phyloP scores from a whole-genome alignment of 495 filamentous ascomycete genomes.

The Immersiella caudata region DNA sequence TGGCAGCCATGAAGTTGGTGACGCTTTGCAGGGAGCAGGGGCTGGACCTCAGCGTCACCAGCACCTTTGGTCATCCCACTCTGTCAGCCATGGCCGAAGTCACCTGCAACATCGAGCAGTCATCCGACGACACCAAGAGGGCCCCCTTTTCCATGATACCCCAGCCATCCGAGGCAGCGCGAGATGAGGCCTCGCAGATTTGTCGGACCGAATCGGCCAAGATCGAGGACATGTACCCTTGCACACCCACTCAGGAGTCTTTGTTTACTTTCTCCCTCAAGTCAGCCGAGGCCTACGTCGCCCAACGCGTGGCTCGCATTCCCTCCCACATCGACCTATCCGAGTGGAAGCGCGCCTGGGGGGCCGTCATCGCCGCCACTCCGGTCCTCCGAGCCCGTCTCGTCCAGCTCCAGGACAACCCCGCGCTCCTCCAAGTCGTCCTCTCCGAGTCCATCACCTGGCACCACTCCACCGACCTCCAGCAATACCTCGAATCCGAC shows the following conservation, averaged over 20 bases:
- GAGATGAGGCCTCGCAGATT: slow-evolving; percentile 32
- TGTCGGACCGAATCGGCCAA: slow-evolving; percentile 33
- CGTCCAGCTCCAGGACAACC: slow-evolving; percentile 50
- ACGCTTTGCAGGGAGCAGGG: slow-evolving; percentile 25
- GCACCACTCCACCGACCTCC: slow-evolving; percentile 47
- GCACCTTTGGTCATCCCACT: slow-evolving; percentile 25
- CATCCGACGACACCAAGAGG: not conserved
- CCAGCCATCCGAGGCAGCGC: slow-evolving; percentile 23
- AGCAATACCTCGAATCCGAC: slow-evolving; percentile 47
- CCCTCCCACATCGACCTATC: slow-evolving; percentile 46
- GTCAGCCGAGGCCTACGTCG: slow-evolving; percentile 60
- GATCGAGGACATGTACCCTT: slow-evolving; percentile 69
- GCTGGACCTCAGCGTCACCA: slow-evolving; percentile 29
- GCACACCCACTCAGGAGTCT: slow-evolving; percentile 71
- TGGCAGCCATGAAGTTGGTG: slow-evolving; percentile 37
- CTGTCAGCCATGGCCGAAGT: slow-evolving; percentile 31
- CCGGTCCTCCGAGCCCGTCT: slow-evolving; percentile 62
- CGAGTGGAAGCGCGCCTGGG: slow-evolving; percentile 59
- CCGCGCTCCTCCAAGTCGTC: slow-evolving; percentile 57
- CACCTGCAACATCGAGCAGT: not conserved
- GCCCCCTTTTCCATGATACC: slow-evolving; percentile 25
- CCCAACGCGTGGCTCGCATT: slow-evolving; percentile 53
- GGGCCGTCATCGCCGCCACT: slow-evolving; percentile 47
- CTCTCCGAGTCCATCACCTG: slow-evolving; percentile 34
- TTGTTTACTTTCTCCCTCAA: slow-evolving; percentile 65